A percentile compares a stretch with the other conserved stretches of the same genome.
Evolutionary conservation across 331 rosid genomes (phyloP).

Genomic region (Arachis monticola): DNA sequence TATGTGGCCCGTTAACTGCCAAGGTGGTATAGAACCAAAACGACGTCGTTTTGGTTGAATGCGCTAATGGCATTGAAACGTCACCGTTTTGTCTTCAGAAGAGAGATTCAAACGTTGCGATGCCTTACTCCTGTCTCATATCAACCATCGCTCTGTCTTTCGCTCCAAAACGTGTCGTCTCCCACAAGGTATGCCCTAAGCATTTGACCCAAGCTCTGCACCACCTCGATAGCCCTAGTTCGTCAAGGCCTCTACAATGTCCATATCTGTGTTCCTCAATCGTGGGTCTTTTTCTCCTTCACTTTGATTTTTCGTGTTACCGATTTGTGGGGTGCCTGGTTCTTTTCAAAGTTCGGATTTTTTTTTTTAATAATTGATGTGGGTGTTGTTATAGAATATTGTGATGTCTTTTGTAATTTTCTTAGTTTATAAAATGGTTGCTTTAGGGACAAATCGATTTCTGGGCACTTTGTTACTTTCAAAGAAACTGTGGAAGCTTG

Average conservation of each 20-base stretch:
- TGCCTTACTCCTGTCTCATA: no score
- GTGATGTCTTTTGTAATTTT: slow-evolving; percentile 41
- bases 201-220: slow-evolving; percentile 40
- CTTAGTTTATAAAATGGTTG: slow-evolving; percentile 46
- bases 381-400: slow-evolving; percentile 35
- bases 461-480: slow-evolving; percentile 83
- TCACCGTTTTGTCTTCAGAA: no score
- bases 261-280: slow-evolving; percentile 96
- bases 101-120: no score
- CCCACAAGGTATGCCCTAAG: no score
- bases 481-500: slow-evolving; percentile 79
- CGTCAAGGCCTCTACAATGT: slow-evolving; percentile 75
- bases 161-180: no score
- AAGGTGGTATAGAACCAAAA: no score
- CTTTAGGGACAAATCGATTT: slow-evolving; percentile 83
- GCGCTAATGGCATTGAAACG: no score
- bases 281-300: slow-evolving; percentile 58
- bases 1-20: no score
- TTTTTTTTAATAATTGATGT: neutral
- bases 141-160: no score
- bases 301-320: neutral
- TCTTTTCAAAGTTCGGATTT: neutral
- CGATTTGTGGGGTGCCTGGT: neutral
- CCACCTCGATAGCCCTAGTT: slow-evolving; percentile 86
- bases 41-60: no score